These are phyloP conservation scores for Cyclotella sp. DNA, from an alignment of 108 stramenopile genomes.

Conservation along the genomic window DNA sequence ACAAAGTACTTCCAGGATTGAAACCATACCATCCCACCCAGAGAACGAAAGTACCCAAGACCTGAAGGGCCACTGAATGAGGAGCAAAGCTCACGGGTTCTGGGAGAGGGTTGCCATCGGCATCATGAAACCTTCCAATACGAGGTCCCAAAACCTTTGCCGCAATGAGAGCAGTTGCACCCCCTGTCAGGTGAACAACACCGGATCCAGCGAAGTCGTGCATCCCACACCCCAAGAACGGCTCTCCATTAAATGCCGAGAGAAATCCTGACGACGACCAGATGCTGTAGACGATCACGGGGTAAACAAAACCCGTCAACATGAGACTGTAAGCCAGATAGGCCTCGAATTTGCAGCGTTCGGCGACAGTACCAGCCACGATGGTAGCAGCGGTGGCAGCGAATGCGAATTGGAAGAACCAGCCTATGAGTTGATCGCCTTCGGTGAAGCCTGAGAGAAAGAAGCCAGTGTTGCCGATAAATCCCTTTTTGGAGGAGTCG, in stretches of 20 bases:
- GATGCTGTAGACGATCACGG: constrained; percentile 81
- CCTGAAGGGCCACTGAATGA: constrained; percentile 85
- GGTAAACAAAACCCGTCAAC: constrained; percentile 89
- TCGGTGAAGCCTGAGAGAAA: constrained; percentile 20
- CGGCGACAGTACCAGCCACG: constrained; percentile 72
- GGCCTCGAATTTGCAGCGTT: constrained; percentile 77
- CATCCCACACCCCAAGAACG: constrained; percentile 72
- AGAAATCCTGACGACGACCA: constrained; percentile 84
- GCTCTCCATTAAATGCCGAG: constrained; percentile 54
- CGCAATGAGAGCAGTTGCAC: constrained; percentile 83
- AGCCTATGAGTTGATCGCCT: constrained; percentile 57
- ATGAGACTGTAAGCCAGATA: constrained; percentile 81
- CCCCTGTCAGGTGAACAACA: constrained; percentile 82
- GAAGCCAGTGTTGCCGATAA: constrained; percentile 48
- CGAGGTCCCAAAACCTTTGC: constrained; percentile 88
- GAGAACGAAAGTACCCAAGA: constrained; percentile 86
- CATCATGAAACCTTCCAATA: constrained; percentile 82
- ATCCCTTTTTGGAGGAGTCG: constrained; percentile 21
- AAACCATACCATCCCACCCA: constrained; percentile 98
- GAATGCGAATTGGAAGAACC: constrained; percentile 85
- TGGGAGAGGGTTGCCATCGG: constrained; percentile 64
- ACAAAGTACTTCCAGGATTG: constrained; percentile 87
- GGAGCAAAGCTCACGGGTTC: constrained; percentile 75
- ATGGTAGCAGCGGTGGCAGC: constrained; percentile 79
- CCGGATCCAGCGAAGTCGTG: constrained; percentile 82